These are phyloP conservation scores for Lactarius indigo DNA, from an alignment of 768 basidiomycete genomes.

Conservation along the genomic window DNA sequence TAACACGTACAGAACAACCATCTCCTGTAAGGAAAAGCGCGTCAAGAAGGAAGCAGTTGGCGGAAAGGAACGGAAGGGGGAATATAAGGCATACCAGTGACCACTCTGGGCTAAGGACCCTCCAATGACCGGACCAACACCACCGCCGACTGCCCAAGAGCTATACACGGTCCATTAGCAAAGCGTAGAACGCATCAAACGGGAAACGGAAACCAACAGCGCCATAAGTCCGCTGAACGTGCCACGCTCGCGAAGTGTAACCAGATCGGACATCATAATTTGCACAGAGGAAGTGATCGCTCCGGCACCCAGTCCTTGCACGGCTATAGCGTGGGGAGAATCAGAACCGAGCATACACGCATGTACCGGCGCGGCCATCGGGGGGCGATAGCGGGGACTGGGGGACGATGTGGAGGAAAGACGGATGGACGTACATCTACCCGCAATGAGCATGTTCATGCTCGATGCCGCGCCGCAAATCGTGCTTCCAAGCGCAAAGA, in stretches of 20 bases:
- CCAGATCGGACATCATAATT: conserved; percentile 36
- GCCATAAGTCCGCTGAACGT: conserved; percentile 32
- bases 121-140: conserved; percentile 32
- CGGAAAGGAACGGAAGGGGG: background rate
- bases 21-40: conserved; percentile 13
- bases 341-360: background rate
- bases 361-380: background rate
- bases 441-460: conserved; percentile 35
- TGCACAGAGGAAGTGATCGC: conserved; percentile 30
- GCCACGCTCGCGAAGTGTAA: conserved; percentile 35
- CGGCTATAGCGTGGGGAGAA: conserved; percentile 7
- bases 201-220: conserved; percentile 24
- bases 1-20: conserved; percentile 25
- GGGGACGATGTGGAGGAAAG: background rate
- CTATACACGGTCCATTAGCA: conserved; percentile 11
- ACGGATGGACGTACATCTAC: conserved; percentile 26
- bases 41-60: background rate
- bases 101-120: conserved; percentile 29
- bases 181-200: too few relatives aligned
- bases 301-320: conserved; percentile 34
- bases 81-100: conserved; percentile 6
- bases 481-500: conserved; percentile 34
- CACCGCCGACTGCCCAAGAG: conserved; percentile 31
- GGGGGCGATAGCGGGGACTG: background rate
- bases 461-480: conserved; percentile 34